Evolutionary conservation across 495 filamentous ascomycete genomes (phyloP), one percentile per base, ranked within the genome.

Genomic region (Tuber aestivum): DNA sequence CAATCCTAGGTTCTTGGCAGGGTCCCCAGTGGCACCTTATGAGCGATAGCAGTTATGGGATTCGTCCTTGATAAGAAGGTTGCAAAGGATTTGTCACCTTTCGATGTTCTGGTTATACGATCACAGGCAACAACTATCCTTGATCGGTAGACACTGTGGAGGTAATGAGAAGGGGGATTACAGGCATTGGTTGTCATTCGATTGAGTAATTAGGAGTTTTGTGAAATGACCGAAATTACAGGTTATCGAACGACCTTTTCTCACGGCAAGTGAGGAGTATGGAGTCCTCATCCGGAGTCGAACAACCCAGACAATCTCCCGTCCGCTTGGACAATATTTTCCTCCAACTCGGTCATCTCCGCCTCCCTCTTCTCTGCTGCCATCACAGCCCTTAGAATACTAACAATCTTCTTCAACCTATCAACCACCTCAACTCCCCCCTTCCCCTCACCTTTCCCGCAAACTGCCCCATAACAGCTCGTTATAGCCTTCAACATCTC

Each of bases 401-500:
- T 14, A 10, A 78, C 71, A 42, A 74, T 50, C 70, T 27, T 45
- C 68, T 68, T 79, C 18, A 82, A 40, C 42, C 23, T 71, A 21
- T 70, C 74, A 32, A 75, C 61, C 37, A 50, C 71, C 50, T 38
- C 45, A 18, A 40, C 72, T 37, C 1, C 48, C 10, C 65, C 80
- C 45, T 68, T 72, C 73, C 50, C 65, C 38, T 65, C 44, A 48
- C 85, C 83, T 35, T 89, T 86, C 5, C 89, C 87, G 9, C 82
- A 71, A 21, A 90, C 77, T 79, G 89, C 87, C 7, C 89, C 79
- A 93, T 93, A 97, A 81, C 91, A 91, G 4, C 90, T 80, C 40
- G 87, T 85, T 0, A 94, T 74, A 0, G 86, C 90, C 69, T 87
- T 89, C 72, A 97, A 76, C 23, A 96, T 84, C 82, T 94, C 92